Conservation (phyloP, 495 filamentous ascomycete species). For the Hypoxylon fuscum region DNA sequence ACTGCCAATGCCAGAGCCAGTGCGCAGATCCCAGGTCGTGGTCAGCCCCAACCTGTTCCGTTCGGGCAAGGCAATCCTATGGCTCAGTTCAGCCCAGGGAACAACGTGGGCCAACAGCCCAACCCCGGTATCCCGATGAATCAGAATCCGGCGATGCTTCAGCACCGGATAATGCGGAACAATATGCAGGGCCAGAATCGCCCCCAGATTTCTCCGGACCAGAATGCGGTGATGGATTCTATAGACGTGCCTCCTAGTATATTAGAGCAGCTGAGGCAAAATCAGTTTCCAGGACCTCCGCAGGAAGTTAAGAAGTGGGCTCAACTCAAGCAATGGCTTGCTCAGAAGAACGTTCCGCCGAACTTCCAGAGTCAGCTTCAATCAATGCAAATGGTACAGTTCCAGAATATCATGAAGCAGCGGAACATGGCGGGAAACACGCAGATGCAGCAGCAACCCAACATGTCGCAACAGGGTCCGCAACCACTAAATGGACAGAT, state of each 20-base stretch:
- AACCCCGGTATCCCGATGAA: constrained; percentile 46
- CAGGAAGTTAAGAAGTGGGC: constrained; percentile 75
- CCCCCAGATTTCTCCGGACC: constrained; percentile 22
- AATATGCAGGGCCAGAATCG: constrained; percentile 27
- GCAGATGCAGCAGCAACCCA: constrained; percentile 37
- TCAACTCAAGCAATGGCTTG: constrained; percentile 71
- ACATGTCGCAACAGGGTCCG: constrained; percentile 47
- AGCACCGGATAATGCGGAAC: constrained; percentile 46
- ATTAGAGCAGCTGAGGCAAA: constrained; percentile 31
- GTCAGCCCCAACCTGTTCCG: constrained; percentile 47
- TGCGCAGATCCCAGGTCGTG: constrained; percentile 34
- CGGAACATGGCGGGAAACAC: constrained; percentile 29
- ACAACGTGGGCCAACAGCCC: constrained; percentile 37
- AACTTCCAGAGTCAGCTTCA: constrained; percentile 45
- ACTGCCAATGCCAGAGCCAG: constrained; percentile 29
- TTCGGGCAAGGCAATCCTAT: constrained; percentile 45
- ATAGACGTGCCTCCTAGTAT: constrained; percentile 48
- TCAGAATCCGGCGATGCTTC: constrained; percentile 48
- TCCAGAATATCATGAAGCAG: constrained; percentile 47
- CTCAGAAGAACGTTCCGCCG: constrained; percentile 54
- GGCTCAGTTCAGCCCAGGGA: constrained; percentile 41
- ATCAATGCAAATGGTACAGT: constrained; percentile 64
- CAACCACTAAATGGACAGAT: constrained; percentile 49
- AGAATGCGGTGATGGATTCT: constrained; percentile 46
- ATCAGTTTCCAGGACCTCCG: constrained; percentile 51